Conservation (phyloP, 768 basidiomycete species). For the Dendrothele bispora region DNA sequence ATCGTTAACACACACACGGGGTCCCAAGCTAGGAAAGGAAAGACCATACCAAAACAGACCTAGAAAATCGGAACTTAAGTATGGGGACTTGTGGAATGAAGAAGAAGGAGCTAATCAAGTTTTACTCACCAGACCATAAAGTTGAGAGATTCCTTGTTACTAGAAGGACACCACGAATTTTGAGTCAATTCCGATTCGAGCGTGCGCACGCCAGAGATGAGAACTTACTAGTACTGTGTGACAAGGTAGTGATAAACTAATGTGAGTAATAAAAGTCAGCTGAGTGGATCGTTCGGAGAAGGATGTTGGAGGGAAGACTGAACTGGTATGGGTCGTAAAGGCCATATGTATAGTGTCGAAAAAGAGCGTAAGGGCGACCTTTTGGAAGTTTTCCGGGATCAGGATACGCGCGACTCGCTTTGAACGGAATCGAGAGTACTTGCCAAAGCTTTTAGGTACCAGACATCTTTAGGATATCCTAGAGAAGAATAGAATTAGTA, state of each 20-base stretch:
- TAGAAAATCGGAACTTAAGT: no score
- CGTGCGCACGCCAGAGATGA: not conserved
- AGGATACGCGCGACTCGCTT: not conserved
- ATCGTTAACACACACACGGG: not conserved
- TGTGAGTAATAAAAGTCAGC: not conserved
- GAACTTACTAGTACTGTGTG: conserved; percentile 7
- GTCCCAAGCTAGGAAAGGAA: not conserved
- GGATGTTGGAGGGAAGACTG: not conserved
- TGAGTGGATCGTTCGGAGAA: not conserved
- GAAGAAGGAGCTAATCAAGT: no score
- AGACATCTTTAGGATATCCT: conserved; percentile 9
- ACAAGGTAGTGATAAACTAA: conserved; percentile 11
- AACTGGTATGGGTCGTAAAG: conserved; percentile 11
- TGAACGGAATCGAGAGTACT: not conserved
- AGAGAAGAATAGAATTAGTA: no score
- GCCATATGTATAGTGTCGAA: conserved; percentile 11
- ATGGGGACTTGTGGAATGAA: no score
- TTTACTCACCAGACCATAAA: conserved; percentile 5
- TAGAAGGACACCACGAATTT: not conserved
- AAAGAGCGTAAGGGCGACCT: conserved; percentile 8
- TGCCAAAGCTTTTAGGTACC: conserved; percentile 10
- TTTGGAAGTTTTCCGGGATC: not conserved
- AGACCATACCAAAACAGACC: conserved; percentile 5
- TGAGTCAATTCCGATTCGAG: not conserved
- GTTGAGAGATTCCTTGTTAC: conserved; percentile 4